Evolutionary conservation across 768 basidiomycete genomes (phyloP).

Genomic region (Goffeauzyma gilvescens): DNA sequence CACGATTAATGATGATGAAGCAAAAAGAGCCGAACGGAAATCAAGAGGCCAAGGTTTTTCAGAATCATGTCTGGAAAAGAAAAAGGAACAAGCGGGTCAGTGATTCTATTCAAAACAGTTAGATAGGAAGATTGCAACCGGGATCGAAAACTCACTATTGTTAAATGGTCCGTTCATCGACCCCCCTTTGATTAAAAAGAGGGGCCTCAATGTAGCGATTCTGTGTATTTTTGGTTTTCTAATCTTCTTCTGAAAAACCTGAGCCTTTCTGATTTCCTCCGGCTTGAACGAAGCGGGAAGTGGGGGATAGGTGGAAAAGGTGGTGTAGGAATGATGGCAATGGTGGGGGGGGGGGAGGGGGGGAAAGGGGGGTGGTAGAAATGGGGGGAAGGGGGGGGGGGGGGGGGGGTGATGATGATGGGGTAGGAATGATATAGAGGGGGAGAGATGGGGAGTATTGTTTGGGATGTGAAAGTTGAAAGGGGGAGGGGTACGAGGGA

Average conservation of each 20-base stretch:
- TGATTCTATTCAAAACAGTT: too few species aligned
- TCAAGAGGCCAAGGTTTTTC: too few species aligned
- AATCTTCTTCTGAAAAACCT: conserved; percentile 6
- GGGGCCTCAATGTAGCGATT: conserved; percentile 10
- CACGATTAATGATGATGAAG: background rate
- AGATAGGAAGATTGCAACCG: too few species aligned
- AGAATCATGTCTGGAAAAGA: too few species aligned
- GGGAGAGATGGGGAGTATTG: background rate
- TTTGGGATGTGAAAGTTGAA: background rate
- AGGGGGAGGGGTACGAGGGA: background rate
- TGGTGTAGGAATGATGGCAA: too few species aligned
- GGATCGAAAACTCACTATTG: conserved; percentile 4
- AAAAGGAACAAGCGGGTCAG: background rate
- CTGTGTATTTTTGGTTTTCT: conserved; percentile 8
- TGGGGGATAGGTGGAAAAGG: too few species aligned
- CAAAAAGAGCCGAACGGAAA: too few species aligned
- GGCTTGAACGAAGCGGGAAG: too few species aligned
- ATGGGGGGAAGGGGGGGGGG: background rate
- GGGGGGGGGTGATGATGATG: background rate
- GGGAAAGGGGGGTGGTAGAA: background rate
- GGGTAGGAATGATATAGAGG: background rate
- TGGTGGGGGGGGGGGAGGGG: too few species aligned
- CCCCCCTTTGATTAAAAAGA: background rate
- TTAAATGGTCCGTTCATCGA: conserved; percentile 7
- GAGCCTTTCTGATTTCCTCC: too few species aligned